phyloP scores from a whole-genome alignment of 2,329 filamentous ascomycete species.

The Scytalidium sp. region DNA sequence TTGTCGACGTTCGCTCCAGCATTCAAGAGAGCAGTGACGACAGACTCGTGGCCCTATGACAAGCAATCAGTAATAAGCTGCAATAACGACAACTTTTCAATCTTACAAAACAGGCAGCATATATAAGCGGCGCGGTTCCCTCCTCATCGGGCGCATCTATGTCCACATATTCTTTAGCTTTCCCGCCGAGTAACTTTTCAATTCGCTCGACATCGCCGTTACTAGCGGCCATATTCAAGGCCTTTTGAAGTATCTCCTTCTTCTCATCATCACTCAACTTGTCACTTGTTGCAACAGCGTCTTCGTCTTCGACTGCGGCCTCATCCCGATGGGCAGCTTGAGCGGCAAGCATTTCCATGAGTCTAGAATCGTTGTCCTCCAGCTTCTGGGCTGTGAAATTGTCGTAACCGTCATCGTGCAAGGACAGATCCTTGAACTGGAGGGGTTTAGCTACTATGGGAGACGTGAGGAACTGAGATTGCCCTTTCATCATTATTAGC shows the following conservation, averaged over 20 bases:
- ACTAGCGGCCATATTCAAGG: conserved; percentile 90
- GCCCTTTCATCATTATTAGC: conserved; percentile 52
- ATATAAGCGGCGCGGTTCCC: conserved; percentile 93
- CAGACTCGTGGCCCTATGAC: conserved; percentile 76
- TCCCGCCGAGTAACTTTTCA: conserved; percentile 69
- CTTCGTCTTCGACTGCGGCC: conserved; percentile 72
- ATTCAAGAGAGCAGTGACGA: conserved; percentile 79
- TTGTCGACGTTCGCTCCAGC: conserved; percentile 87
- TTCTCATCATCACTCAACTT: conserved; percentile 76
- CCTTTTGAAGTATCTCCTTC: conserved; percentile 76
- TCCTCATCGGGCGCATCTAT: conserved; percentile 89
- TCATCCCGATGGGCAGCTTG: conserved; percentile 83
- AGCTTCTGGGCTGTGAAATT: conserved; percentile 47
- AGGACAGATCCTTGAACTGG: conserved; percentile 75
- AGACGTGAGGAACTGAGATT: conserved; percentile 91
- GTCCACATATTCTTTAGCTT: conserved; percentile 73
- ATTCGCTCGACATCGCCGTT: conserved; percentile 90
- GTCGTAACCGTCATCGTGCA: conserved; percentile 75
- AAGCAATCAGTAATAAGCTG: conserved; percentile 10
- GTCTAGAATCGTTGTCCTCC: conserved; percentile 77
- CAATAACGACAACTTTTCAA: not conserved
- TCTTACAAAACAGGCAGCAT: conserved; percentile 93
- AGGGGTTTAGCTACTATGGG: conserved; percentile 82
- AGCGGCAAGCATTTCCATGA: conserved; percentile 94
- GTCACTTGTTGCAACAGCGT: conserved; percentile 71